Evolutionary conservation across 257 asterid species (phyloP), one percentile per base, ranked within the genome.

Genomic region (Linaria vulgaris): DNA sequence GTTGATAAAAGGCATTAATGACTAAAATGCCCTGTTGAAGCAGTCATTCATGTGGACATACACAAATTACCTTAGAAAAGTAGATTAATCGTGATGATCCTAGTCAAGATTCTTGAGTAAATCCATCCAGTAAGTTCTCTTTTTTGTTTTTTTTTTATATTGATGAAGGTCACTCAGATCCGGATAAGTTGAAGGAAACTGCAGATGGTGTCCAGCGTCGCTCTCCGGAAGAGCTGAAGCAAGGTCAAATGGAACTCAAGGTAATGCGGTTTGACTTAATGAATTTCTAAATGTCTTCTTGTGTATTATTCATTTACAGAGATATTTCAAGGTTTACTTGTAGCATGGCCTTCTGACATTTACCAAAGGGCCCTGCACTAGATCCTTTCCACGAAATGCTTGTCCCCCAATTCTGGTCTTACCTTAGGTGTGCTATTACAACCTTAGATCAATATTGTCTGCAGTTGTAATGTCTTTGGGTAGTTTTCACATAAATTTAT

Each of bases 111-210:
- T 44, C 15, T 5, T 14, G 13, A 12, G 19, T 44, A 19, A n/a
- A 13, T 44, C 49, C 17, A 44, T 44, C 19, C 49, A 44, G 8
- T 13, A 2, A 4, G 17, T n/a, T 61, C 25, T 55, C 6, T 8
- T 55, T 12, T 23, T 16, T 14, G 16, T 56, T 59, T 59, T 61
- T 8, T 55, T 12, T 23, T 16, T 14, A 21, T 56, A 63, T 59
- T 61, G 72, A 62, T 21, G 56, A 65, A 90, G 97, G 97, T 38
- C 90, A 87, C 59, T 90, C 96, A 13, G 97, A 90, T 78, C 95
- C 96, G 19, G 76, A 71, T 49, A 85, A 78, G 80, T 77, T 90
- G 74, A 85, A 85, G 73, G 90, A 87, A 80, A 72, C 76, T 25
- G 76, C 90, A 23, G 49, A 70, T 63, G 85, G 67, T 15, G 67